phyloP scores from a whole-genome alignment of 345 rosid genomes.

The Combretum micranthum region DNA sequence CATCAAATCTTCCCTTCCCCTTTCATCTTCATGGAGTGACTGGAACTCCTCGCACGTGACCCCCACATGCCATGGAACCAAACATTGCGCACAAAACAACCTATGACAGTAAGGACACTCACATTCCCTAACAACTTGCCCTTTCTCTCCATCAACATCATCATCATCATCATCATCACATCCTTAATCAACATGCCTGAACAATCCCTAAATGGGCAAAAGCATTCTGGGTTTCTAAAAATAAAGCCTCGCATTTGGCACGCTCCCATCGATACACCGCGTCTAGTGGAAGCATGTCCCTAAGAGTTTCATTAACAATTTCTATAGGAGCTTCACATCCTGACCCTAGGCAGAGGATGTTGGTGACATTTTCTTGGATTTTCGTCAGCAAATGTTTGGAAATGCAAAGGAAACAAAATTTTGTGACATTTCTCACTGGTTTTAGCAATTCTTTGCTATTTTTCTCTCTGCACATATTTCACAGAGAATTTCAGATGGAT shows the following conservation, averaged over 20 bases:
- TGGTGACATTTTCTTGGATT: conserved; percentile 15
- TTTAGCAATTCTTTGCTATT: conserved; percentile 30
- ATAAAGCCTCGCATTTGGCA: conserved; percentile 32
- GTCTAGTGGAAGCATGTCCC: conserved; percentile 19
- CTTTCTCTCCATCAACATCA: no score
- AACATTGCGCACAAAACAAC: conserved; percentile 37
- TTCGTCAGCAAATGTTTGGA: conserved; percentile 34
- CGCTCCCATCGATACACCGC: conserved; percentile 56
- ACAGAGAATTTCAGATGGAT: conserved; percentile 33
- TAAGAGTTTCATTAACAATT: conserved; percentile 8
- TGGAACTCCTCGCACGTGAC: conserved; percentile 25
- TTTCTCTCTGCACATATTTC: conserved; percentile 50
- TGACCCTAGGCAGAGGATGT: conserved; percentile 47
- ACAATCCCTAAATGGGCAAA: conserved; percentile 76
- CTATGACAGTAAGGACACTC: conserved; percentile 68
- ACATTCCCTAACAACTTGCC: conserved; percentile 28
- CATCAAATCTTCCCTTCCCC: conserved; percentile 32
- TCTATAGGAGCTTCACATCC: conserved; percentile 35
- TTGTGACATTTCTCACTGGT: conserved; percentile 34
- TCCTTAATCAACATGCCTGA: conserved; percentile 42
- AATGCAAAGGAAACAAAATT: conserved; percentile 47
- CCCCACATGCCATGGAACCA: conserved; percentile 38
- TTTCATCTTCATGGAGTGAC: conserved; percentile 31
- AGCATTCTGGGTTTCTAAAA: conserved; percentile 26
- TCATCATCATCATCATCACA: no score